These are phyloP conservation scores for Chamaecyparis obtusa DNA, from an alignment of 75 land plant genomes.

Conservation along the genomic window DNA sequence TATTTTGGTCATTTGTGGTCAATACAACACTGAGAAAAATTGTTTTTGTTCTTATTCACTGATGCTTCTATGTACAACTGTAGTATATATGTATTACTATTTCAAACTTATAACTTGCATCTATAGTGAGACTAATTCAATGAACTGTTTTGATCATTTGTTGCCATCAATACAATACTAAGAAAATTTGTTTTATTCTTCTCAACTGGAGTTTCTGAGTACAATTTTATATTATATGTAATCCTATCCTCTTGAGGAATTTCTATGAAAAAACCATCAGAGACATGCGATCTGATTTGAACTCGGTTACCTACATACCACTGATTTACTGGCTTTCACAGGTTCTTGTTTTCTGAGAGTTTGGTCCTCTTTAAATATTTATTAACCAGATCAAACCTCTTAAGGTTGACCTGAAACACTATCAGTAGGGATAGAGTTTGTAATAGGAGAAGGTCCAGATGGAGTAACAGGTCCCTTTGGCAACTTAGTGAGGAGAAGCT, in stretches of 20 bases:
- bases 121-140: too few relatives aligned
- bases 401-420: background rate
- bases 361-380: background rate
- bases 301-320: too few relatives aligned
- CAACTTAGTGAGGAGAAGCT: background rate
- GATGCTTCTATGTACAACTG: too few relatives aligned
- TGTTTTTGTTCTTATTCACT: too few relatives aligned
- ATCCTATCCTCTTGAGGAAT: background rate
- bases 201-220: background rate
- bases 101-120: too few relatives aligned
- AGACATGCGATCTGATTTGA: background rate
- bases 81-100: too few relatives aligned
- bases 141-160: background rate
- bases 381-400: background rate
- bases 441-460: background rate
- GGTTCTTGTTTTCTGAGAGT: background rate
- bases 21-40: too few relatives aligned
- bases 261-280: background rate
- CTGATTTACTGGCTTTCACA: background rate
- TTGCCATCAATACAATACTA: background rate
- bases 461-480: background rate
- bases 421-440: background rate
- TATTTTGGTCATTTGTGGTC: too few relatives aligned
- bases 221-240: background rate
- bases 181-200: too few relatives aligned